A percentile compares a stretch with the other conserved stretches of the same genome.
phyloP scores from a whole-genome alignment of 805 yeast genomes.

The Blastobotrys parvus region DNA sequence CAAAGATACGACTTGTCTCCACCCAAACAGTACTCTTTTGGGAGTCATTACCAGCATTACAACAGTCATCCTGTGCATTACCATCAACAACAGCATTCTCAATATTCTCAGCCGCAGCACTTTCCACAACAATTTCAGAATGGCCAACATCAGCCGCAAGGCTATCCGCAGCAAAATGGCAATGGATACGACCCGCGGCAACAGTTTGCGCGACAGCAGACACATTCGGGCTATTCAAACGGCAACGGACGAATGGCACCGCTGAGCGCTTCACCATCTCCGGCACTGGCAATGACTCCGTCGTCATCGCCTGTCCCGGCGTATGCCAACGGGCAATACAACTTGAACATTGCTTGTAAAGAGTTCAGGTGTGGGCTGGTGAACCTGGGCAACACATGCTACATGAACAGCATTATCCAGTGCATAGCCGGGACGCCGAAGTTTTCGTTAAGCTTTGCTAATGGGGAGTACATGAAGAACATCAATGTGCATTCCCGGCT shows the following conservation, averaged over 20 bases:
- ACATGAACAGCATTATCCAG: constrained; percentile 86
- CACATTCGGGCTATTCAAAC: no score
- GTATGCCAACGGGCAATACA: neutral
- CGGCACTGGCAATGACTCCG: neutral
- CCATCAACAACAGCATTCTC: neutral
- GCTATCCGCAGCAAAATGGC: neutral
- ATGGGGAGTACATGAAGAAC: constrained; percentile 52
- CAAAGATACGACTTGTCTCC: neutral
- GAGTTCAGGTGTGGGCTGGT: constrained; percentile 59
- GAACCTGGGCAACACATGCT: constrained; percentile 86
- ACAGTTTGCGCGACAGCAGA: no score
- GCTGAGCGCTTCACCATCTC: neutral
- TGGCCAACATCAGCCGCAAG: neutral
- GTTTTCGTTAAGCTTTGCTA: constrained; percentile 52
- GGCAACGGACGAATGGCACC: no score
- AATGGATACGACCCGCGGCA: no score
- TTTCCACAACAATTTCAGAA: neutral
- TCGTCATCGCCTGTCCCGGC: neutral
- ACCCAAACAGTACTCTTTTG: neutral
- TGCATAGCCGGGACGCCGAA: constrained; percentile 64
- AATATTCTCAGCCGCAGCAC: neutral
- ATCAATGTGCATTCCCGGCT: constrained; percentile 65
- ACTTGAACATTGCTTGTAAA: constrained; percentile 6
- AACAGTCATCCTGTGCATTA: neutral
- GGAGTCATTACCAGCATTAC: neutral